Evolutionary conservation across 148 eudicot genomes (phyloP).

Genomic region (Rheum nobile): DNA sequence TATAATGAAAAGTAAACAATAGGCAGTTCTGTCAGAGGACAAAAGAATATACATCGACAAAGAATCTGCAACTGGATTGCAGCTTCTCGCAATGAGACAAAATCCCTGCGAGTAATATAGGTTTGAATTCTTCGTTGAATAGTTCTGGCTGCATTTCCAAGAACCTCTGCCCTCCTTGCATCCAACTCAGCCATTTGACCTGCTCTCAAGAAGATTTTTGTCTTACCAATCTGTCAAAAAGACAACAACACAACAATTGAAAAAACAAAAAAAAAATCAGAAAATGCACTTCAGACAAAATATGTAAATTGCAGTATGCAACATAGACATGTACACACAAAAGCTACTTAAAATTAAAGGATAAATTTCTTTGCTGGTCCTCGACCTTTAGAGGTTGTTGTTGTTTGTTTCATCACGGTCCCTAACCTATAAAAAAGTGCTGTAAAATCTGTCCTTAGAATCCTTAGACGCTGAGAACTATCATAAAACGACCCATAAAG

Average conservation of each 20-base stretch:
- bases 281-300: slow-evolving; percentile 52
- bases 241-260: slow-evolving; percentile 15
- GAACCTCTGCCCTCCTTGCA: slow-evolving; percentile 57
- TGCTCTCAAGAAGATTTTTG: slow-evolving; percentile 89
- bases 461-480: not conserved
- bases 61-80: slow-evolving; percentile 43
- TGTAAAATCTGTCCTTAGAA: too few species aligned
- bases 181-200: slow-evolving; percentile 96
- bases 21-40: not conserved
- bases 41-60: slow-evolving; percentile 47
- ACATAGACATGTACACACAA: not conserved
- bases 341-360: not conserved
- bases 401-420: too few species aligned
- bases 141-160: slow-evolving; percentile 50
- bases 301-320: slow-evolving; percentile 50
- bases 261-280: not conserved
- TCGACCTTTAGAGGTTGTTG: not conserved
- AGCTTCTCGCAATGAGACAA: slow-evolving; percentile 35
- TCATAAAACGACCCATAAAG: not conserved
- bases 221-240: slow-evolving; percentile 65
- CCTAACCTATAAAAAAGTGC: not conserved
- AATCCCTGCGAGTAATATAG: slow-evolving; percentile 44
- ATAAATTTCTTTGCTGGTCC: not conserved
- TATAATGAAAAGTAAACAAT: not conserved
- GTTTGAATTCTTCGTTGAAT: slow-evolving; percentile 56